Evolutionary conservation across 805 yeast species (phyloP).

Genomic region (Pichia occidentalis): DNA sequence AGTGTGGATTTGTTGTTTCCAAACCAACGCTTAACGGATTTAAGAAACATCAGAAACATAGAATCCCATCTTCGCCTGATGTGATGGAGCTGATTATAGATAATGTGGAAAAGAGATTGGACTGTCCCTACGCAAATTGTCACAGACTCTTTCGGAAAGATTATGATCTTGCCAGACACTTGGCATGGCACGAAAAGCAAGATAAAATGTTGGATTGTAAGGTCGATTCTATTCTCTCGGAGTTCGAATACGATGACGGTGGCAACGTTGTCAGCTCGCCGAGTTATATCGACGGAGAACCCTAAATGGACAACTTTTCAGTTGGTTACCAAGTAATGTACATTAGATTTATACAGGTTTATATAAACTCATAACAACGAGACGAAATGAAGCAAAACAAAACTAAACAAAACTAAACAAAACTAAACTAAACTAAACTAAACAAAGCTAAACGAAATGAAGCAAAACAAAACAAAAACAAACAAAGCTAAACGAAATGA

Average conservation of each 20-base stretch:
- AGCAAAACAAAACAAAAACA: too few species aligned
- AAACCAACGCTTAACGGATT: conserved; percentile 27
- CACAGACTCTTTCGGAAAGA: conserved; percentile 45
- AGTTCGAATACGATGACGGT: conserved; percentile 22
- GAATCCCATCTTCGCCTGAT: conserved; percentile 25
- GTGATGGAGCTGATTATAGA: conserved; percentile 30
- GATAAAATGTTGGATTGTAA: conserved; percentile 14
- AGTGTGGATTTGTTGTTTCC: conserved; percentile 10
- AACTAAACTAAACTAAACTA: too few species aligned
- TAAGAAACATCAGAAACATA: conserved; percentile 36
- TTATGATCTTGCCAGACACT: conserved; percentile 43
- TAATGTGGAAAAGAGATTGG: conserved; percentile 32
- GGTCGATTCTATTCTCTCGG: conserved; percentile 7
- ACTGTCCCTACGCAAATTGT: conserved; percentile 48
- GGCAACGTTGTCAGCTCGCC: not conserved
- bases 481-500: too few species aligned
- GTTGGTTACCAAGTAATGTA: too few species aligned
- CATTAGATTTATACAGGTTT: too few species aligned
- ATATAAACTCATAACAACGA: too few species aligned
- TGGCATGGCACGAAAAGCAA: conserved; percentile 43
- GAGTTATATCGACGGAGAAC: too few species aligned
- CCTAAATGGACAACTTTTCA: too few species aligned
- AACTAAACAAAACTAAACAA: too few species aligned
- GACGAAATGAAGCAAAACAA: too few species aligned
- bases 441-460: too few species aligned